These are phyloP conservation scores for Cladosporium velox DNA, from an alignment of 2,329 filamentous ascomycete genomes.

Conservation along the genomic window DNA sequence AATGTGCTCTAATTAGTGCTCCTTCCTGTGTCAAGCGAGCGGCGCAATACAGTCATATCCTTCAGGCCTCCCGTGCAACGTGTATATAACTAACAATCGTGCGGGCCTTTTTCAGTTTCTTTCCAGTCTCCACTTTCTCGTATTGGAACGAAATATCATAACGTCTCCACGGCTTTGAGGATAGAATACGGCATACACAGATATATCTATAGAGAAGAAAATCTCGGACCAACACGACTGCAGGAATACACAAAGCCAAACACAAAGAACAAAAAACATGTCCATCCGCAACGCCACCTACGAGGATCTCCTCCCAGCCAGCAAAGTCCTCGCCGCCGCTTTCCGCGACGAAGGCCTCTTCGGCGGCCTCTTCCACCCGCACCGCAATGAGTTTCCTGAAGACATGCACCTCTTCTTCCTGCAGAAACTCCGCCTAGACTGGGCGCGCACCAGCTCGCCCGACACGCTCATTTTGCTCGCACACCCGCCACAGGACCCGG, in stretches of 20 bases:
- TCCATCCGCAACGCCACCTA: slow-evolving; percentile 31
- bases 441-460: slow-evolving; percentile 15
- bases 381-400: slow-evolving; percentile 29
- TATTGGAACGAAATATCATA: not conserved
- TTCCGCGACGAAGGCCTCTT: slow-evolving; percentile 33
- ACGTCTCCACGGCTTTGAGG: not conserved
- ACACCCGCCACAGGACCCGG: slow-evolving; percentile 20
- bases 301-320: slow-evolving; percentile 30
- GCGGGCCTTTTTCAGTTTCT: not conserved
- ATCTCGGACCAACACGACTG: not conserved
- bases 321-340: slow-evolving; percentile 30
- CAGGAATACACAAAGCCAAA: not conserved
- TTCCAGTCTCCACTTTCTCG: not conserved
- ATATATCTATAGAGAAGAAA: not conserved
- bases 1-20: not conserved
- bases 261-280: slow-evolving; percentile 23
- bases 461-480: slow-evolving; percentile 26
- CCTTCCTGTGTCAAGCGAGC: not conserved
- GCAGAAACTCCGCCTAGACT: slow-evolving; percentile 26
- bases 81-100: not conserved
- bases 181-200: not conserved
- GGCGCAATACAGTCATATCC: not conserved
- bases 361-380: slow-evolving; percentile 30
- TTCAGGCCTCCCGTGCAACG: not conserved
- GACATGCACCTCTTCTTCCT: slow-evolving; percentile 33